These are phyloP conservation scores for Acanthamoeba sp. DNA, from an alignment of 208 protist genomes.

Conservation along the genomic window DNA sequence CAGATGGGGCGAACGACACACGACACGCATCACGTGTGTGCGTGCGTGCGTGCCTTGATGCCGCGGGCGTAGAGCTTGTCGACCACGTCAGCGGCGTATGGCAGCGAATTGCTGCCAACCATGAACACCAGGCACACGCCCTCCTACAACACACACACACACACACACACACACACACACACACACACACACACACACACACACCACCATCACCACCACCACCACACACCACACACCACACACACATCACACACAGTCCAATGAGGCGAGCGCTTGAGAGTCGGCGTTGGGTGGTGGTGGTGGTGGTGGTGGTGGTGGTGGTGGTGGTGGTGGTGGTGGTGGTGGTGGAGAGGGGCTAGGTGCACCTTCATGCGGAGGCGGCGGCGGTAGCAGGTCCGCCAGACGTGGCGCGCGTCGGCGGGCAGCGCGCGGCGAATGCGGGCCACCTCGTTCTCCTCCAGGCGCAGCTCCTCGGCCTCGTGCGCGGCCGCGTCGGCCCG, in stretches of 20 bases:
- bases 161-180: background rate
- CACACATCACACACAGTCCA: too few relatives aligned
- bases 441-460: background rate
- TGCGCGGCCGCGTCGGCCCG: background rate
- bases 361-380: conserved; percentile 22
- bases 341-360: too few relatives aligned
- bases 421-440: background rate
- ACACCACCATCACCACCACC: background rate
- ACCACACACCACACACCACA: background rate
- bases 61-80: background rate
- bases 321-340: too few relatives aligned
- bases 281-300: too few relatives aligned
- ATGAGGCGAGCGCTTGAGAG: too few relatives aligned
- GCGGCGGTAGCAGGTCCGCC: background rate
- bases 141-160: background rate
- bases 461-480: background rate
- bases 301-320: too few relatives aligned
- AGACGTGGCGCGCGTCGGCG: background rate
- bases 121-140: conserved; percentile 14
- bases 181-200: background rate
- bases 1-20: background rate
- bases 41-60: background rate
- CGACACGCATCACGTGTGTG: too few relatives aligned
- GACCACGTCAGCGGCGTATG: conserved; percentile 7
- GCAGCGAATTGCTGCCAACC: conserved; percentile 31